Conservation (phyloP, 441 rosid species). For the Gossypium laxum region DNA sequence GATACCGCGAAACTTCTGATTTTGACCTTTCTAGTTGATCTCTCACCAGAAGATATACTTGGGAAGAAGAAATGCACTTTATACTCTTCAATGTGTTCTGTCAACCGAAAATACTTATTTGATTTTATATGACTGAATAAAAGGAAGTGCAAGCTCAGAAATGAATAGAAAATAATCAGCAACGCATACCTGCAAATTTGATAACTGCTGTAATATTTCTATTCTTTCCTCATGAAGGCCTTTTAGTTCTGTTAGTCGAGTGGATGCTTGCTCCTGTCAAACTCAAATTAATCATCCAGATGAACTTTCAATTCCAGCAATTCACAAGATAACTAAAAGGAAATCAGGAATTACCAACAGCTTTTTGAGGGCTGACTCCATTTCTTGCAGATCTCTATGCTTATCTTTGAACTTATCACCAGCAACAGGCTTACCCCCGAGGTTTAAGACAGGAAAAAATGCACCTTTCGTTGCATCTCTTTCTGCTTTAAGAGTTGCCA, state of each 20-base stretch:
- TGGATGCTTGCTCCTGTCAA: slow-evolving; percentile 62
- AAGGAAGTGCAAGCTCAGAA: slow-evolving; percentile 17
- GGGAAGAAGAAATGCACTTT: slow-evolving; percentile 63
- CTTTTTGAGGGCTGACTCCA: slow-evolving; percentile 62
- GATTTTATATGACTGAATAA: slow-evolving; percentile 21
- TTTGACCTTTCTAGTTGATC: slow-evolving; percentile 73
- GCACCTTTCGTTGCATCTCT: slow-evolving; percentile 76
- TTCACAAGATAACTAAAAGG: slow-evolving; percentile 17
- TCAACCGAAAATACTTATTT: slow-evolving; percentile 27
- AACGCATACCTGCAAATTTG: slow-evolving; percentile 51
- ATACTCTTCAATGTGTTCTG: slow-evolving; percentile 73
- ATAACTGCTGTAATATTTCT: slow-evolving; percentile 45
- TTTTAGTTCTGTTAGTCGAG: slow-evolving; percentile 56
- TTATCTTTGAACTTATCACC: slow-evolving; percentile 58
- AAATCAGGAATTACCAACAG: slow-evolving; percentile 43
- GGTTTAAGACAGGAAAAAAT: slow-evolving; percentile 59
- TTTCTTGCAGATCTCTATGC: slow-evolving; percentile 63
- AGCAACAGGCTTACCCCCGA: slow-evolving; percentile 52
- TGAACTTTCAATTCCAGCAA: slow-evolving; percentile 16
- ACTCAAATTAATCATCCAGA: slow-evolving; percentile 19
- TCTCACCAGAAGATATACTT: slow-evolving; percentile 45
- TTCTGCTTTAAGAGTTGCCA: slow-evolving; percentile 70
- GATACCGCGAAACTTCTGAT: slow-evolving; percentile 54
- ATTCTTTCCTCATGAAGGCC: slow-evolving; percentile 64
- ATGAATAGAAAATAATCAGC: slow-evolving; percentile 5